Percentiles rank a stretch among this genome's conserved stretches.
Conservation (phyloP, 371 early-diverging fungal genomes). For the Mortierella sp. region DNA sequence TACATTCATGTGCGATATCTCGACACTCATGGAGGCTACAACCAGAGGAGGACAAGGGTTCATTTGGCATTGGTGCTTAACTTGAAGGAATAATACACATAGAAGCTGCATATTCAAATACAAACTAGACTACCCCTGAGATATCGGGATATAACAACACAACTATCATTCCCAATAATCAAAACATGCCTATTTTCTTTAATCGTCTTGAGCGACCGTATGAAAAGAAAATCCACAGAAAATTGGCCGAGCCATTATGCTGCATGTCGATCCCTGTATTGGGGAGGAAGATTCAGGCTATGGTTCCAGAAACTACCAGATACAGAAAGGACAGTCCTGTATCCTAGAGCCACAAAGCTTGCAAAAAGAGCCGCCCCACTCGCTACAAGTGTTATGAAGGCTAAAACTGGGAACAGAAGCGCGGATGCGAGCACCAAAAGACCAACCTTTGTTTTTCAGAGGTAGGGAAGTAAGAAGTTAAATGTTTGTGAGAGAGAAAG, state of each 20-base stretch:
- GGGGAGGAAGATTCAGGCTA: too few species aligned
- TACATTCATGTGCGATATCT: conserved; percentile 54
- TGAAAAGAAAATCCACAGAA: too few species aligned
- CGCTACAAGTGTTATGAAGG: not conserved
- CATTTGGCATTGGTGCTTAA: conserved; percentile 57
- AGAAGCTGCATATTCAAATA: not conserved
- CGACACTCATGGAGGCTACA: conserved; percentile 45
- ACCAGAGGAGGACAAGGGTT: conserved; percentile 47
- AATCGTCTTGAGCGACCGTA: too few species aligned
- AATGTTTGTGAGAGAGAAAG: not conserved
- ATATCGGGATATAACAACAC: too few species aligned
- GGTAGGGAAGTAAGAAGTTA: too few species aligned
- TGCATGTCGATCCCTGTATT: too few species aligned
- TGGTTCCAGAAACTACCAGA: not conserved
- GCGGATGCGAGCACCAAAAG: conserved; percentile 39
- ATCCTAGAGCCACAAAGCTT: not conserved
- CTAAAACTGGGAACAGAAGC: conserved; percentile 41
- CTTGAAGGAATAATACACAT: conserved; percentile 20
- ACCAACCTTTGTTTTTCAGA: conserved; percentile 48
- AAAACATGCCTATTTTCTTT: too few species aligned
- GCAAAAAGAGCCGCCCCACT: not conserved
- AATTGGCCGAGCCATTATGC: too few species aligned
- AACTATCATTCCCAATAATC: too few species aligned
- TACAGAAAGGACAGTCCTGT: not conserved
- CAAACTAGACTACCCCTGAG: too few species aligned